phyloP scores from a whole-genome alignment of 495 filamentous ascomycete genomes.

The Apiosordaria backusii region DNA sequence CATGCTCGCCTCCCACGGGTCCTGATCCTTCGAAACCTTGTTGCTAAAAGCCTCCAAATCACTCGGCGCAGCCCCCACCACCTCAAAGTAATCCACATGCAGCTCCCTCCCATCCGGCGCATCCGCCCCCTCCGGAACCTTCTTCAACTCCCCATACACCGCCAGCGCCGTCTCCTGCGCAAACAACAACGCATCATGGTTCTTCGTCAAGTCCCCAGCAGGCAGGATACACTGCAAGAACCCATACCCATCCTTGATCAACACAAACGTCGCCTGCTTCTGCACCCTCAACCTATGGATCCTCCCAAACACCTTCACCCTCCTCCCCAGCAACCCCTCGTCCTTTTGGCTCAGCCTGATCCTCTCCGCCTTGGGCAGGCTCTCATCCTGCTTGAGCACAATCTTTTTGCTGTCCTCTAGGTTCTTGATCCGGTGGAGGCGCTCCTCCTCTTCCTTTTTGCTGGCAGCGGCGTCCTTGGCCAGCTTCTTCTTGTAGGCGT shows the following conservation, averaged over 20 bases:
- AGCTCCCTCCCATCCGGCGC: constrained; percentile 89
- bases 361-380: constrained; percentile 71
- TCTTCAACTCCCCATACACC: constrained; percentile 83
- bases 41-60: constrained; percentile 94
- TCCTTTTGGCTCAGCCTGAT: constrained; percentile 68
- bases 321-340: constrained; percentile 59
- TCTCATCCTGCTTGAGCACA: constrained; percentile 71
- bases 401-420: constrained; percentile 89
- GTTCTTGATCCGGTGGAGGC: constrained; percentile 57
- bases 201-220: constrained; percentile 78
- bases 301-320: constrained; percentile 79
- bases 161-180: constrained; percentile 86
- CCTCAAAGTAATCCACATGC: constrained; percentile 88
- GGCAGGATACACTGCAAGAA: constrained; percentile 80
- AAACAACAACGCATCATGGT: constrained; percentile 85
- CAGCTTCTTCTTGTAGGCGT: constrained; percentile 73
- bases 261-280: constrained; percentile 86
- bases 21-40: constrained; percentile 72
- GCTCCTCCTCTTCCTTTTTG: constrained; percentile 65
- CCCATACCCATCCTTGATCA: constrained; percentile 83
- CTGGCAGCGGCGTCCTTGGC: constrained; percentile 66
- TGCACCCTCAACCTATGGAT: constrained; percentile 82
- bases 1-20: constrained; percentile 67
- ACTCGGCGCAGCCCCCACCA: constrained; percentile 72
- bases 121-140: constrained; percentile 71